A percentile compares a stretch with the other conserved stretches of the same genome.
Evolutionary conservation across 768 basidiomycete genomes (phyloP).

Genomic region (Naganishia onofrii): DNA sequence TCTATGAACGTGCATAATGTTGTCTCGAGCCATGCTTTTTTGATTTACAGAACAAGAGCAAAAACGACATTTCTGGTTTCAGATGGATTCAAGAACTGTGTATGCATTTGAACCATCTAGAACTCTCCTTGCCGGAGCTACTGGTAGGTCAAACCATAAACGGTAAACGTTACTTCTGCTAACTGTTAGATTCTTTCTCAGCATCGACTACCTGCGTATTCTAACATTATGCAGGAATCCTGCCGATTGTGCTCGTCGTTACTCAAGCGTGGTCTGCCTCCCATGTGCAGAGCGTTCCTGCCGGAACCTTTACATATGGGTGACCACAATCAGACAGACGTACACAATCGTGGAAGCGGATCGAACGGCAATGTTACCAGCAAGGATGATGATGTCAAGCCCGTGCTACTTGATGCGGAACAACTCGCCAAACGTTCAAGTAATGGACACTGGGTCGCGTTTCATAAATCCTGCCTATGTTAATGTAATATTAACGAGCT

Average conservation of each 20-base stretch:
- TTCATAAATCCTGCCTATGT: slow-evolving; percentile 11
- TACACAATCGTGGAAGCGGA: not conserved
- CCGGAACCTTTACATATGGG: not conserved
- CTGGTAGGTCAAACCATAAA: not conserved
- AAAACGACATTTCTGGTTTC: slow-evolving; percentile 11
- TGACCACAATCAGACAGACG: not conserved
- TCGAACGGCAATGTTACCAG: not conserved
- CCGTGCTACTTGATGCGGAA: not conserved
- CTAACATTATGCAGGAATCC: slow-evolving; percentile 11
- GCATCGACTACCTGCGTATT: slow-evolving; percentile 17
- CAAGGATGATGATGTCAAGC: not conserved
- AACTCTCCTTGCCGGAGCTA: slow-evolving; percentile 14
- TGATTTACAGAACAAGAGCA: not conserved
- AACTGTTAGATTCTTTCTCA: not conserved
- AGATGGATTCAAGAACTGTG: slow-evolving; percentile 22
- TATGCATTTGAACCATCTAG: slow-evolving; percentile 12
- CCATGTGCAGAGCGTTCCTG: slow-evolving; percentile 7
- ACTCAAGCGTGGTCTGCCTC: slow-evolving; percentile 15
- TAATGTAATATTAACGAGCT: not conserved
- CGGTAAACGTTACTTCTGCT: not conserved
- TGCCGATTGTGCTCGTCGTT: slow-evolving; percentile 10
- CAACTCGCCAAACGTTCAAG: not conserved
- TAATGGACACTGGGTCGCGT: slow-evolving; percentile 16
- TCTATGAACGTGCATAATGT: not conserved
- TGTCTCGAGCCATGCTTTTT: not conserved